A percentile compares a stretch with the other conserved stretches of the same genome.
Evolutionary conservation across 2,329 filamentous ascomycete genomes (phyloP).

Genomic region (Colletotrichum sp.): DNA sequence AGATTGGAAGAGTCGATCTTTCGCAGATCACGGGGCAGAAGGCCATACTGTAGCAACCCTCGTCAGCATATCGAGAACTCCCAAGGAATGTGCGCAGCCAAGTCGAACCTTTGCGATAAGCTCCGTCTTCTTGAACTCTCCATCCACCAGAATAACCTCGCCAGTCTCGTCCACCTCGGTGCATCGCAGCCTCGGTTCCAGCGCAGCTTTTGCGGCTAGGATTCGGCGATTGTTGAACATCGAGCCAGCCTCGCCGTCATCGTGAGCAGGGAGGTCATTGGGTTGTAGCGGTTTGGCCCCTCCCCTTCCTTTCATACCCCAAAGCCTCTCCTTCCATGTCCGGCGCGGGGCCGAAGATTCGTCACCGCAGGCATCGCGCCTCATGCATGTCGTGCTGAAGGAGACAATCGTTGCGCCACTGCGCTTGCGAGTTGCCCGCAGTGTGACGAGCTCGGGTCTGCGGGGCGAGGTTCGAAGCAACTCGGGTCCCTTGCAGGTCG

Average conservation of each 20-base stretch:
- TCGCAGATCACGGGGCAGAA: slow-evolving; percentile 90
- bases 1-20: slow-evolving; percentile 98
- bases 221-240: slow-evolving; percentile 75
- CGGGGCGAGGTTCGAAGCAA: slow-evolving; percentile 35
- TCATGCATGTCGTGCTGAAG: slow-evolving; percentile 34
- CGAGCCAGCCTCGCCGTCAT: slow-evolving; percentile 64
- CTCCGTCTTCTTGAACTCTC: slow-evolving; percentile 97
- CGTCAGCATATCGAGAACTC: neutral
- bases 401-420: neutral
- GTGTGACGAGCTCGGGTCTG: slow-evolving; percentile 24
- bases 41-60: slow-evolving; percentile 71
- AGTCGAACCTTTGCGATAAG: slow-evolving; percentile 83
- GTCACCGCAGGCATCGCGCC: slow-evolving; percentile 29
- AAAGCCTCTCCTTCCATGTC: slow-evolving; percentile 56
- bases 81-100: neutral
- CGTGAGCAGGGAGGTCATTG: slow-evolving; percentile 63
- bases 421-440: slow-evolving; percentile 1
- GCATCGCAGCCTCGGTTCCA: slow-evolving; percentile 86
- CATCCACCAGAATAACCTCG: slow-evolving; percentile 89
- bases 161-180: slow-evolving; percentile 95
- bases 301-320: slow-evolving; percentile 45
- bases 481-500: slow-evolving; percentile 7
- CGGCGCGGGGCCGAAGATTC: slow-evolving; percentile 29
- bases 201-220: slow-evolving; percentile 76
- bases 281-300: slow-evolving; percentile 51